Base-by-base conservation (phyloP, 768 basidiomycete genomes). In the Podaxis sp. region DNA sequence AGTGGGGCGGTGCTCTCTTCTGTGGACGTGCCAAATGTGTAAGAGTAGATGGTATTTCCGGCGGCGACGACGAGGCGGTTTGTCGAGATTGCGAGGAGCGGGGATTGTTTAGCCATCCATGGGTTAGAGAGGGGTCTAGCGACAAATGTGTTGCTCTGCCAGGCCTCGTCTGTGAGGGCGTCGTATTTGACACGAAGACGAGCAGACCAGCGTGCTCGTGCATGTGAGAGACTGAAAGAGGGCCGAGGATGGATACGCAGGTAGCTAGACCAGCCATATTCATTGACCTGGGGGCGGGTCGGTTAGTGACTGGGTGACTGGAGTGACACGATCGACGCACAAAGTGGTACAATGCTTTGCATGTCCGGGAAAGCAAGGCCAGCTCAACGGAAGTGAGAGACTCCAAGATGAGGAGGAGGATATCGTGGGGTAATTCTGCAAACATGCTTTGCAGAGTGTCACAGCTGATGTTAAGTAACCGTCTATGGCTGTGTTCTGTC, bases 91-190 rank as follows among this genome's bases (percentile, higher is more conserved):
- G 86, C 82, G 40, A 92, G 69, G 12, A 78, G 67, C 4, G 90
- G 87, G 62, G 84, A 87, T 4, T 81, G 72, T 67, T 82, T 88
- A 24, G 76, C 78, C 4, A 67, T 13, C 89, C 89, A 92, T 9
- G 81, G 79, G 26, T 76, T 75, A 22, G 86, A 83, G 8, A 92
- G 77, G 1, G 88, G 89, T 1, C 87, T 82, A 3, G 88, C 88
- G 22, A 89, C 73, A 63, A 89, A 89, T 51, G 75, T 68, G 46
- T 71, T 70, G 22, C 67, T 70, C 3, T 74, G 65, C 90, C 90
- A 92, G 11, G 82, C 76, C 2, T 68, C 64, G 69, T 90, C 88
- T 4, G 80, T 70, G 7, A 84, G 69, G n/a, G 72, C 69, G 65
- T 89, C 76, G 65, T 88, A 87, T 53, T 77, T 79, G 1, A 80